Conservation (phyloP, 2,329 filamentous ascomycete genomes). For the Tolypocladium cylindrosporum region DNA sequence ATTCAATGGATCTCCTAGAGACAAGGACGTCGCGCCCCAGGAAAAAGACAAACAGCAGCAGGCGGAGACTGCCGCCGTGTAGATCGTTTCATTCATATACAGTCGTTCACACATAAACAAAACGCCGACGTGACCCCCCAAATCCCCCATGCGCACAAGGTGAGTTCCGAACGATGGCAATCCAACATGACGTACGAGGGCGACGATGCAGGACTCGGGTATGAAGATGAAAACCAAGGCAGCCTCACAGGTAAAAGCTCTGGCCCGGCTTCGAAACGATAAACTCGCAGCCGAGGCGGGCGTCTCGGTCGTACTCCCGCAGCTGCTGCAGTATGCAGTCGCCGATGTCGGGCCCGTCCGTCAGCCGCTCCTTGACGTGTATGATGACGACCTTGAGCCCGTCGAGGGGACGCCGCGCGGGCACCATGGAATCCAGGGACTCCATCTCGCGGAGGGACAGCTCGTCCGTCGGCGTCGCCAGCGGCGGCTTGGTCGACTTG, state of each 20-base stretch:
- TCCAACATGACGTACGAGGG: too few relatives aligned
- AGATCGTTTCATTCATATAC: conserved; percentile 1
- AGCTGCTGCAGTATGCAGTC: conserved; percentile 65
- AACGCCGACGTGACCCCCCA: neutral
- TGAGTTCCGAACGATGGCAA: neutral
- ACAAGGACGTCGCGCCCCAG: neutral
- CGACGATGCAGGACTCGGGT: neutral
- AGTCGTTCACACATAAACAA: conserved; percentile 1
- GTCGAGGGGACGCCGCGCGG: conserved; percentile 41
- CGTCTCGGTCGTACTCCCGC: conserved; percentile 51
- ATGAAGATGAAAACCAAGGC: conserved; percentile 6
- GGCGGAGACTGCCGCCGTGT: neutral
- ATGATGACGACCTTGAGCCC: conserved; percentile 81
- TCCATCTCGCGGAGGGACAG: conserved; percentile 30
- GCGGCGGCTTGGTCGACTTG: conserved; percentile 28
- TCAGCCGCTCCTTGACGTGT: conserved; percentile 81
- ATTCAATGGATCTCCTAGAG: neutral
- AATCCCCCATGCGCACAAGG: neutral
- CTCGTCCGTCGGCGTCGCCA: conserved; percentile 38
- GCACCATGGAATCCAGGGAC: conserved; percentile 9
- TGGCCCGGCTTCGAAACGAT: conserved; percentile 59
- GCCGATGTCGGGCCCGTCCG: conserved; percentile 55
- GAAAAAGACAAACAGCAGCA: neutral
- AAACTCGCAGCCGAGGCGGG: conserved; percentile 69
- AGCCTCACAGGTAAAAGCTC: conserved; percentile 37